phyloP scores from a whole-genome alignment of 352 stramenopile genomes.

The Phytopythium vexans region DNA sequence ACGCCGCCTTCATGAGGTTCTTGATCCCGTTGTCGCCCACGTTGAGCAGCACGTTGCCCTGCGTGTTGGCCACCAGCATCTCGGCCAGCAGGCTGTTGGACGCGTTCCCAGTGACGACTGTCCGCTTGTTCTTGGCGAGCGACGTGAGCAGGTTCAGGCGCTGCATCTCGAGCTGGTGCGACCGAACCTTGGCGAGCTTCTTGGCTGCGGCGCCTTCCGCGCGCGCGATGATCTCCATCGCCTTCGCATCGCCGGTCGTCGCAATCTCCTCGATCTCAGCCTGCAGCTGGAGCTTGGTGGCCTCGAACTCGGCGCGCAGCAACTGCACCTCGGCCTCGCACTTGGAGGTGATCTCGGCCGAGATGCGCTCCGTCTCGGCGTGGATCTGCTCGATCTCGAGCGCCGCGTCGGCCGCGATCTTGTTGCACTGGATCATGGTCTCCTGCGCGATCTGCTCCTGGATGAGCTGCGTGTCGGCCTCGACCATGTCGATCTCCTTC shows the following conservation, averaged over 20 bases:
- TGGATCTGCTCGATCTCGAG: conserved; percentile 44
- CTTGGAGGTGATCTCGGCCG: conserved; percentile 28
- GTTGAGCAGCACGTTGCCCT: conserved; percentile 42
- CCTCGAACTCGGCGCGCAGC: conserved; percentile 32
- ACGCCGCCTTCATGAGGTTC: conserved; percentile 19
- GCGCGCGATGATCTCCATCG: conserved; percentile 32
- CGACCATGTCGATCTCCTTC: conserved; percentile 48
- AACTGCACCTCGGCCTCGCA: conserved; percentile 40
- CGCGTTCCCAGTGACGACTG: conserved; percentile 36
- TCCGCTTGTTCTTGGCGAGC: conserved; percentile 36
- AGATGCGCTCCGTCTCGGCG: conserved; percentile 39
- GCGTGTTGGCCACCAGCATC: conserved; percentile 39
- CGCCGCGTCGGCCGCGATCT: conserved; percentile 29
- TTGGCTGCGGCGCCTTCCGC: conserved; percentile 31
- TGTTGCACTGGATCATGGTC: conserved; percentile 37
- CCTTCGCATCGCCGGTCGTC: conserved; percentile 22
- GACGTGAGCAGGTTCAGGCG: conserved; percentile 33
- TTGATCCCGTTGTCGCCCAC: conserved; percentile 21
- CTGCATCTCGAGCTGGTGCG: conserved; percentile 35
- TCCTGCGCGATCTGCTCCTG: conserved; percentile 42
- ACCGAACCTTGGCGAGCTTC: conserved; percentile 39
- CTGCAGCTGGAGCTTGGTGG: conserved; percentile 31
- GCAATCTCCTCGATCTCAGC: conserved; percentile 30
- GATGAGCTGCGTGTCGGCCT: conserved; percentile 30
- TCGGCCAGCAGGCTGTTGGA: conserved; percentile 49